phyloP scores from a whole-genome alignment of 2,329 filamentous ascomycete species.

The Talaromyces rugulosus region DNA sequence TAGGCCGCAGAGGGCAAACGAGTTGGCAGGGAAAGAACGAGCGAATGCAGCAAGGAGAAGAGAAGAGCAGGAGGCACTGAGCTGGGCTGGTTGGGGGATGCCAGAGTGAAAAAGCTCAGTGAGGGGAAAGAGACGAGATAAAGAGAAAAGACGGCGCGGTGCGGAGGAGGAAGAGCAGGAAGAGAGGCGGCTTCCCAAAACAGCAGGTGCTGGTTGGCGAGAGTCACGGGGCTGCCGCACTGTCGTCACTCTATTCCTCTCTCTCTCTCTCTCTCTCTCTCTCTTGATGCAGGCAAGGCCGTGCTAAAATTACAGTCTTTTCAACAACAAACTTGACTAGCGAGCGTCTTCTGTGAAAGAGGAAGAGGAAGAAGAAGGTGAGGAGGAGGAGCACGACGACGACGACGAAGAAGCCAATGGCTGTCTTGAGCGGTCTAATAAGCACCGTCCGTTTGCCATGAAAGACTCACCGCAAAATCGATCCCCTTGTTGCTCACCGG shows the following conservation, averaged over 20 bases:
- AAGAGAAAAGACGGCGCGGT: constrained; percentile 4
- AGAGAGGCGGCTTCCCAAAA: background rate
- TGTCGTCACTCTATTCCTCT: background rate
- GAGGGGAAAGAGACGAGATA: constrained; percentile 2
- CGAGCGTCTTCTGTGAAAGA: background rate
- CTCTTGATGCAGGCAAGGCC: background rate
- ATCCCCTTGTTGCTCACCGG: background rate
- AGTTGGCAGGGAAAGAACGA: constrained; percentile 10
- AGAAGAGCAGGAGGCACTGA: constrained; percentile 3
- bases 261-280: background rate
- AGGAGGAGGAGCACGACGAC: background rate
- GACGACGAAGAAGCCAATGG: background rate
- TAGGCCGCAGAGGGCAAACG: background rate
- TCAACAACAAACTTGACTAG: background rate
- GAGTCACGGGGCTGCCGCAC: background rate
- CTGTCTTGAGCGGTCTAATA: background rate
- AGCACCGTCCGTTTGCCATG: background rate
- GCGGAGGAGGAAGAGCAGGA: background rate
- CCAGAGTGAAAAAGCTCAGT: background rate
- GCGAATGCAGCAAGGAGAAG: constrained; percentile 7
- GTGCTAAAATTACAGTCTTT: background rate
- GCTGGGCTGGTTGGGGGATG: background rate
- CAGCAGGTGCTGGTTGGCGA: background rate
- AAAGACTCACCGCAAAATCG: background rate
- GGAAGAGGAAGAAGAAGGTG: background rate